Evolutionary conservation across 2,329 filamentous ascomycete genomes (phyloP).

Genomic region (Ceratocystis diversiconidia): DNA sequence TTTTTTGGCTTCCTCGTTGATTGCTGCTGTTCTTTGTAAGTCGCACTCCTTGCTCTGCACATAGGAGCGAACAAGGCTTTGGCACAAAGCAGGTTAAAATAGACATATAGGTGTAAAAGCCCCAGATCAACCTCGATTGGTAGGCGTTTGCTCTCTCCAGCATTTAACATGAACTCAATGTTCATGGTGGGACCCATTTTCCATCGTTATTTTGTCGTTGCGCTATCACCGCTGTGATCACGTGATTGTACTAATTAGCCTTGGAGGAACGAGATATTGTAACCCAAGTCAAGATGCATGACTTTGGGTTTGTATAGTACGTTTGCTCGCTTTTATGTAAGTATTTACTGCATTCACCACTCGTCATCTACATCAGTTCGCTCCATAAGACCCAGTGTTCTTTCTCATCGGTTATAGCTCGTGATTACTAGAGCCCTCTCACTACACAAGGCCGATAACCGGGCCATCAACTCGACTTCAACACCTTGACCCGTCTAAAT

Average conservation of each 20-base stretch:
- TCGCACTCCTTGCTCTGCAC: not conserved
- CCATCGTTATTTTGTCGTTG: conserved; percentile 2
- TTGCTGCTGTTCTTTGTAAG: not conserved
- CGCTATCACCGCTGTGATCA: not conserved
- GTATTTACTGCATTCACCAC: too few relatives aligned
- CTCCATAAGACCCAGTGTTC: too few relatives aligned
- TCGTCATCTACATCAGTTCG: too few relatives aligned
- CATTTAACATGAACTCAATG: not conserved
- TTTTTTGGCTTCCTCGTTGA: not conserved
- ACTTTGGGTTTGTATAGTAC: too few relatives aligned
- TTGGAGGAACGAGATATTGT: not conserved
- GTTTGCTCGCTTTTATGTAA: too few relatives aligned
- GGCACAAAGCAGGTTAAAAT: not conserved
- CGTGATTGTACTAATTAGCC: not conserved
- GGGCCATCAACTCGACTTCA: not conserved
- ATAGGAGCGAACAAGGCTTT: not conserved
- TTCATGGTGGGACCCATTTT: conserved; percentile 1
- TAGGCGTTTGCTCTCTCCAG: not conserved
- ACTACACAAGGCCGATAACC: not conserved
- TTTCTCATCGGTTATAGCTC: not conserved
- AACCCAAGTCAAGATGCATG: not conserved
- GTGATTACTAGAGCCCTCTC: not conserved
- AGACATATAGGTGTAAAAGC: not conserved
- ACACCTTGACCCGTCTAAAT: not conserved
- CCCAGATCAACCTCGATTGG: conserved; percentile 3